These are phyloP conservation scores for Plasmopara viticola DNA, from an alignment of 352 stramenopile species.

Conservation along the genomic window DNA sequence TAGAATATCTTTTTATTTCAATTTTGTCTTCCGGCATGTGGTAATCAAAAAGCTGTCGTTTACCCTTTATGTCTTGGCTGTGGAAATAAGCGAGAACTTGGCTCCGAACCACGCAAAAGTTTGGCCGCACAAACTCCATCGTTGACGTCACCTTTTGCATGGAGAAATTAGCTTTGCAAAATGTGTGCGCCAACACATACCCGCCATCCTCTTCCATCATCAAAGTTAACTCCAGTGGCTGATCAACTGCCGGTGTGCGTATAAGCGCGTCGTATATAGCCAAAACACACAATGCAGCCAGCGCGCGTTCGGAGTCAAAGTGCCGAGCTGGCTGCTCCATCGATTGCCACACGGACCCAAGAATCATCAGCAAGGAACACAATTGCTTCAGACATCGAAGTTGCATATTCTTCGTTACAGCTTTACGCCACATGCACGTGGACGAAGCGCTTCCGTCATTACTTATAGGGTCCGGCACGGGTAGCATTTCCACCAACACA, in stretches of 20 bases:
- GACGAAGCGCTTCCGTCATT: conserved; percentile 13
- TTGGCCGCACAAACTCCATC: conserved; percentile 82
- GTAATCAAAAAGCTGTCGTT: conserved; percentile 77
- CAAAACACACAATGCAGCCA: conserved; percentile 72
- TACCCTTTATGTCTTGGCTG: conserved; percentile 41
- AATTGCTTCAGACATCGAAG: conserved; percentile 70
- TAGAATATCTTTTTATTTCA: conserved; percentile 86
- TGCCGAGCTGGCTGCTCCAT: conserved; percentile 82
- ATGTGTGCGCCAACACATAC: conserved; percentile 76
- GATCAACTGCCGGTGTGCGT: conserved; percentile 63
- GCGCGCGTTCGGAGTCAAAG: conserved; percentile 80
- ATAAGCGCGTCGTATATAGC: conserved; percentile 80
- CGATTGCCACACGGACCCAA: conserved; percentile 82
- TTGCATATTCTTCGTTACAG: conserved; percentile 72
- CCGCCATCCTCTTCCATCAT: conserved; percentile 77
- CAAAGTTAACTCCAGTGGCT: conserved; percentile 68
- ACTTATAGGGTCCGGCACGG: conserved; percentile 42
- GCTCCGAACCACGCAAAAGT: conserved; percentile 65
- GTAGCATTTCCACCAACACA: conserved; percentile 78
- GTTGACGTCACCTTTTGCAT: conserved; percentile 64
- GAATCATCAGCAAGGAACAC: conserved; percentile 71
- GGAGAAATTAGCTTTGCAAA: conserved; percentile 83
- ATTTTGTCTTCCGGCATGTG: conserved; percentile 88
- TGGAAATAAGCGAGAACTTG: conserved; percentile 81
- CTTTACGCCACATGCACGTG: conserved; percentile 67